Percentiles rank a stretch among this genome's conserved stretches.
Conservation (phyloP, 805 yeast species). For the Myxozyma neotropica region DNA sequence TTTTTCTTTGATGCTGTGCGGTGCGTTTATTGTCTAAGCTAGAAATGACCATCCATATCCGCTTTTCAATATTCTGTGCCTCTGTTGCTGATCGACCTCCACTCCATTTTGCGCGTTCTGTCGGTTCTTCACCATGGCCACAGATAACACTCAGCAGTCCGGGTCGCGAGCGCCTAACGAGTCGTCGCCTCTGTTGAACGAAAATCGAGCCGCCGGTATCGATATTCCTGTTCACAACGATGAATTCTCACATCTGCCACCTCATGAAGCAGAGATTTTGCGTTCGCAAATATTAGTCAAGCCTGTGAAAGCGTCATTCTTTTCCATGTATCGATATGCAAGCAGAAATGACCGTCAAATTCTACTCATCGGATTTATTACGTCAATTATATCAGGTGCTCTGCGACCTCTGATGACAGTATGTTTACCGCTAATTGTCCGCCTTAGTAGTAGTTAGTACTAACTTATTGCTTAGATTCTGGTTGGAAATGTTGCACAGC, state of each 20-base stretch:
- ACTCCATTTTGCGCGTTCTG: no score
- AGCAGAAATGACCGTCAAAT: slow-evolving; percentile 35
- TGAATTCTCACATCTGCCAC: slow-evolving; percentile 37
- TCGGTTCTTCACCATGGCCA: not conserved
- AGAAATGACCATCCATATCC: not conserved
- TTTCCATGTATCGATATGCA: slow-evolving; percentile 44
- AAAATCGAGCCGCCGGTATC: not conserved
- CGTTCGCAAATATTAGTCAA: slow-evolving; percentile 40
- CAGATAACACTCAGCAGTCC: not conserved
- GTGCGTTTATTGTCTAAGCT: not conserved
- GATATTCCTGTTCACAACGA: slow-evolving; percentile 7
- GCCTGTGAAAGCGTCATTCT: slow-evolving; percentile 34
- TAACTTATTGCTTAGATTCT: slow-evolving; percentile 39
- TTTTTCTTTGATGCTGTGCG: no score
- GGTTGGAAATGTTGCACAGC: slow-evolving; percentile 37
- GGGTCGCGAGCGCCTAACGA: not conserved
- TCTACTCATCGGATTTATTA: slow-evolving; percentile 16
- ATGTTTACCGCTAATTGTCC: slow-evolving; percentile 44
- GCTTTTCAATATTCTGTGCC: not conserved
- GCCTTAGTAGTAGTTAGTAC: slow-evolving; percentile 23
- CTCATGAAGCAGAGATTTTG: slow-evolving; percentile 42
- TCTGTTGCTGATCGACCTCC: not conserved
- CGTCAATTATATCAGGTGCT: slow-evolving; percentile 45
- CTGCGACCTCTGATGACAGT: slow-evolving; percentile 41
- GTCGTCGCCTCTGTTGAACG: not conserved